Evolutionary conservation across 2,329 filamentous ascomycete species (phyloP), one percentile per base, ranked within the genome.

Genomic region (Exophiala sp.): DNA sequence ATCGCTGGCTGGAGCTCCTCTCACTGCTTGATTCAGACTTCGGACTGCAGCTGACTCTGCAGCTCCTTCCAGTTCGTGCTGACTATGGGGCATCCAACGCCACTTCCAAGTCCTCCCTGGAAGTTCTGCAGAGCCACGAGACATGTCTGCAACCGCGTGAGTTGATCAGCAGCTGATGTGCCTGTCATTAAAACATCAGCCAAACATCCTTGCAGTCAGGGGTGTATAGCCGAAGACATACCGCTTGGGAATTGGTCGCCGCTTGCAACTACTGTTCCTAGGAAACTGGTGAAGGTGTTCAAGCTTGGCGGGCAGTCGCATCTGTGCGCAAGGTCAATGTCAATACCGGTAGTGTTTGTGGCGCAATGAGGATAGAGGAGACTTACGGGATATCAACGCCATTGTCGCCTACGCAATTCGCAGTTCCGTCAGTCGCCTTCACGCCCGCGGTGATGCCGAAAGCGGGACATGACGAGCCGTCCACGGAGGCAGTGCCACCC

Each of bases 91-190:
- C 59, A 61, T 39, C 59, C 59, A 21, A 57, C 56, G 16, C 59
- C 59, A 16, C 56, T 59, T 10, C 59, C 59, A 7, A 54, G 49
- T 9, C 59, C 59, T 21, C 59, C 59, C 18, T 42, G 45, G 50
- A 61, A 54, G 47, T 61, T 61, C 46, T 61, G 59, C 38, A 61
- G 48, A 5, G 59, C 52, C 5, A 61, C 51, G 41, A 59, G 57
- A 24, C 50, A 52, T 12, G 59, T 57, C 18, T 59, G 47, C 16
- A 61, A 48, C 12, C 59, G 56, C 12, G 55, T 50, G 40, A 61
- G 59, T 43, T 61, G 56, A 35, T 59, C 54, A 18, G 50, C 47
- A 7, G 46, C 51, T 3, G 59, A 57, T 12, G 40, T 57, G 21
- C 59, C 59, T 59, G 51, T 48, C 10, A 18, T 14, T 21, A 8